Evolutionary conservation across 225 moss, liverwort and hornwort genomes (phyloP), one percentile per base, ranked within the genome.

Genomic region (Polytrichum formosum): DNA sequence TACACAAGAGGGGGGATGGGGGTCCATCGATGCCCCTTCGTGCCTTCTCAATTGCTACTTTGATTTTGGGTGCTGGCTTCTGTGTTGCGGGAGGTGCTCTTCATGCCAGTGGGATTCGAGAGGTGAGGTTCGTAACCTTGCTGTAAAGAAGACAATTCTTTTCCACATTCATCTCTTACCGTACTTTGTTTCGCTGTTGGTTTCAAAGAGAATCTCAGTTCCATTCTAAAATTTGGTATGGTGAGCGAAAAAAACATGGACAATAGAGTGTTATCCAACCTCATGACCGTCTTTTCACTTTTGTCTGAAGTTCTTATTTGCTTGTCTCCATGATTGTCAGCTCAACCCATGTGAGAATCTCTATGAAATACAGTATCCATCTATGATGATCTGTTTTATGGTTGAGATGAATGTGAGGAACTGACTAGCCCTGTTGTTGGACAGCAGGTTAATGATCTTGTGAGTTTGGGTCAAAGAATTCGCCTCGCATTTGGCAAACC

Each of bases 1-100:
- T 84, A 61, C 76, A 79, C 26, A 87, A 77, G 75, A 77, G 56
- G 75, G 87, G 87, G 55, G 84, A 87, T 63, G 87, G 87, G 65
- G 87, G 87, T 64, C 75, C 6, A 22, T 84, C 75, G 21, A 87
- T 87, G 84, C 87, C 87, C 61, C 21, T 84, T 67, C 87, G 87
- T 53, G 87, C 87, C 28, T 87, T 87, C 67, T 77, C 87, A 20
- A 79, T 87, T 54, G 87, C 87, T 25, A 69, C 81, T 67, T 73
- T 87, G 70, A 35, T 79, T 30, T 75, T 87, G 26, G 87, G 84
- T 7, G 77, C 84, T 70, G 87, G 84, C 13, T 67, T 77, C 61
- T 87, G 87, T 75, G 66, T 78, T 56, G 23, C 77, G 55, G 87
- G 87, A 26, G 84, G 81, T 67, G 72, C 84, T 22, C 84, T 87